phyloP scores from a whole-genome alignment of 2,329 filamentous ascomycete species.

The Botrytis tulipae region DNA sequence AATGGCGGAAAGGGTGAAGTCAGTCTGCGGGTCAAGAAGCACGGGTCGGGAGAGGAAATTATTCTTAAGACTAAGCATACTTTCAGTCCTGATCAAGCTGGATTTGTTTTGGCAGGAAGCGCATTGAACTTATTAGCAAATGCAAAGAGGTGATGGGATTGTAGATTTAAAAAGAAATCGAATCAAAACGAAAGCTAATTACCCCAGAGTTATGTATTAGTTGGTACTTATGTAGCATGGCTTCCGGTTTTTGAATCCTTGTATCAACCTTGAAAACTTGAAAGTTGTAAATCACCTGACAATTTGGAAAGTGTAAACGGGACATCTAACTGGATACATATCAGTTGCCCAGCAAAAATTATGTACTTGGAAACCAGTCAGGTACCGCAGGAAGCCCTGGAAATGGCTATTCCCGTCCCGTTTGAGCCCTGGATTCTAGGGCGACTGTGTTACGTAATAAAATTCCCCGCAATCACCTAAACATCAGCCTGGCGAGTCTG shows the following conservation, averaged over 20 bases:
- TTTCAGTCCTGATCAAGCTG: constrained; percentile 84
- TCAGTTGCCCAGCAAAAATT: background rate
- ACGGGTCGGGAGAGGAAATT: constrained; percentile 59
- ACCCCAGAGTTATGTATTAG: background rate
- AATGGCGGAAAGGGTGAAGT: constrained; percentile 78
- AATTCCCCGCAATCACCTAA: background rate
- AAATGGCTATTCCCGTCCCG: background rate
- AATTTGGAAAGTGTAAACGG: background rate
- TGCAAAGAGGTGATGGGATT: constrained; percentile 36
- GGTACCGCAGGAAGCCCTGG: background rate
- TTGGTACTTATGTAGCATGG: background rate
- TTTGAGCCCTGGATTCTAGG: background rate
- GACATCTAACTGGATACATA: background rate
- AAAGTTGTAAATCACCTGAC: background rate
- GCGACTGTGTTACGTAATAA: background rate
- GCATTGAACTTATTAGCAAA: constrained; percentile 87
- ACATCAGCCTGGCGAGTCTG: background rate
- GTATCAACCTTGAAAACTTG: background rate
- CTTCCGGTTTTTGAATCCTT: background rate
- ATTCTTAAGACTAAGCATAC: constrained; percentile 80
- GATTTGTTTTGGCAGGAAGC: constrained; percentile 89
- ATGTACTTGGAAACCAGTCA: background rate
- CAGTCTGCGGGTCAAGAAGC: constrained; percentile 62
- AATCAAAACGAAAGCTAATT: background rate
- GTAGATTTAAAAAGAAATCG: background rate